A percentile compares a stretch with the other conserved stretches of the same genome.
Evolutionary conservation across 768 basidiomycete genomes (phyloP).

Genomic region (Lentinula raphanica): DNA sequence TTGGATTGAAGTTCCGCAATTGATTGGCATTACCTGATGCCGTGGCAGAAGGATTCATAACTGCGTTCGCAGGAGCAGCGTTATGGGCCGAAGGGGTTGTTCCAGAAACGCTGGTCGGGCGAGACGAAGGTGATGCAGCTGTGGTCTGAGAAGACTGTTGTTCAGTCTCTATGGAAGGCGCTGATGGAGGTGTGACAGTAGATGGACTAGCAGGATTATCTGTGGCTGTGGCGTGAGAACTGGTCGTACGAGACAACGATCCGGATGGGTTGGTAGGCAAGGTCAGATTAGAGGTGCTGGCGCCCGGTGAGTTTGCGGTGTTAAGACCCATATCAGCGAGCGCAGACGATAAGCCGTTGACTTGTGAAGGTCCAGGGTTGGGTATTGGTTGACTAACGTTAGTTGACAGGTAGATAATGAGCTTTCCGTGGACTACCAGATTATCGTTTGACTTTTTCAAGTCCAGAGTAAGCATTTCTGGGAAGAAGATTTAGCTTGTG

Average conservation of each 20-base stretch:
- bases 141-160: slow-evolving; percentile 18
- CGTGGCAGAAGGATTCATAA: slow-evolving; percentile 20
- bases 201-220: slow-evolving; percentile 38
- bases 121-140: slow-evolving; percentile 19
- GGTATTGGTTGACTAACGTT: slow-evolving; percentile 80
- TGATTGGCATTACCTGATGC: slow-evolving; percentile 30
- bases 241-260: slow-evolving; percentile 57
- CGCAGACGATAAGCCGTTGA: slow-evolving; percentile 52
- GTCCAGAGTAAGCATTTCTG: slow-evolving; percentile 95
- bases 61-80: slow-evolving; percentile 20
- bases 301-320: slow-evolving; percentile 41
- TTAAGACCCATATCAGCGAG: slow-evolving; percentile 59
- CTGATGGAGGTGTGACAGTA: slow-evolving; percentile 18
- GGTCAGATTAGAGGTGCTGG: slow-evolving; percentile 51
- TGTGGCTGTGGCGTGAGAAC: slow-evolving; percentile 56
- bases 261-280: slow-evolving; percentile 34
- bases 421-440: slow-evolving; percentile 94
- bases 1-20: slow-evolving; percentile 88
- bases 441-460: slow-evolving; percentile 99
- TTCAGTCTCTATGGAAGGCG: slow-evolving; percentile 20
- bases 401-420: slow-evolving; percentile 94
- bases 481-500: slow-evolving; percentile 6
- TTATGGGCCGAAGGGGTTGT: slow-evolving; percentile 17
- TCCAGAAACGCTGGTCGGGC: slow-evolving; percentile 22
- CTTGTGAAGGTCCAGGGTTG: slow-evolving; percentile 77